Percentiles rank a stretch among this genome's conserved stretches.
Evolutionary conservation across 768 basidiomycete species (phyloP).

Genomic region (Leccinum boreale): DNA sequence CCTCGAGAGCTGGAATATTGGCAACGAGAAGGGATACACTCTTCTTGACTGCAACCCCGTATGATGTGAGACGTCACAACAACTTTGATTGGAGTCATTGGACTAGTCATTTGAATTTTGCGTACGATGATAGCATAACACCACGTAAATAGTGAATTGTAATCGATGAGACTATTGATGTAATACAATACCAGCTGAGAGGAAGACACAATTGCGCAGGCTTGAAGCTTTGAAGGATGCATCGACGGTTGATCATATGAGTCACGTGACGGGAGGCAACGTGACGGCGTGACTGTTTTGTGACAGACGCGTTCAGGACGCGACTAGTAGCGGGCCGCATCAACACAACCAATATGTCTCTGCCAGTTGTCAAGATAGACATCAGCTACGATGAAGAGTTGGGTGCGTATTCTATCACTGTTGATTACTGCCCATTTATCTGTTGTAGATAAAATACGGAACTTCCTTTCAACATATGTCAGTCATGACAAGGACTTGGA

Average conservation of each 20-base stretch:
- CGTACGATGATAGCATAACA: not conserved
- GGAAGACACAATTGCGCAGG: too few relatives aligned
- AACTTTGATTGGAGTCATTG: not conserved
- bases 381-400: slow-evolving; percentile 73
- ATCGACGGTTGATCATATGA: not conserved
- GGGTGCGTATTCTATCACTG: slow-evolving; percentile 37
- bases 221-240: too few relatives aligned
- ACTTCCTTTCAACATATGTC: slow-evolving; percentile 70
- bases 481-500: slow-evolving; percentile 63
- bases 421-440: slow-evolving; percentile 1
- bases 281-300: slow-evolving; percentile 18
- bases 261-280: slow-evolving; percentile 9
- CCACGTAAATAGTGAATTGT: not conserved
- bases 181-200: not conserved
- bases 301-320: slow-evolving; percentile 30
- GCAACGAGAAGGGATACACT: slow-evolving; percentile 16
- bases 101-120: not conserved
- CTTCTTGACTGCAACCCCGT: slow-evolving; percentile 19
- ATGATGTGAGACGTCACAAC: not conserved
- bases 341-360: slow-evolving; percentile 45
- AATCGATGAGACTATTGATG: not conserved
- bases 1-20: slow-evolving; percentile 29
- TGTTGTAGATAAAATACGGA: slow-evolving; percentile 58
- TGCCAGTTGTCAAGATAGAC: slow-evolving; percentile 55
- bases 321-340: slow-evolving; percentile 6